Evolutionary conservation across 768 basidiomycete species (phyloP).

Genomic region (Glaciozyma martinii): DNA sequence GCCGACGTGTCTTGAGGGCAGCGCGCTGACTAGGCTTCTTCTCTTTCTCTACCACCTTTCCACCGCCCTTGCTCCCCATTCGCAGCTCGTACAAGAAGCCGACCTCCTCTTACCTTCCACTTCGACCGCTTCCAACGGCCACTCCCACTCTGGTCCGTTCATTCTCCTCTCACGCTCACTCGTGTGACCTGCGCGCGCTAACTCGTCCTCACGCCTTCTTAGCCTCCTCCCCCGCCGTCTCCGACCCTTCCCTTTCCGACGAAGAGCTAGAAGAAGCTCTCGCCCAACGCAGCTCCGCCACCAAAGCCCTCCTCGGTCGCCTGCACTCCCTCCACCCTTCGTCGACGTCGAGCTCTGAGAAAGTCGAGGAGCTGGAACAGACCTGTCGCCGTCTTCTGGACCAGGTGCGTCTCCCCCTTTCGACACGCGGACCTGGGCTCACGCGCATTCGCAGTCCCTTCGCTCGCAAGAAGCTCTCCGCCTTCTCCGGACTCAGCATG

Average conservation of each 20-base stretch:
- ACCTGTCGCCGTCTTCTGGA: constrained; percentile 10
- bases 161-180: neutral
- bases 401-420: constrained; percentile 1
- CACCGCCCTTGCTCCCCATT: too few relatives aligned
- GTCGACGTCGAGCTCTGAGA: neutral
- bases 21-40: too few relatives aligned
- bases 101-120: neutral
- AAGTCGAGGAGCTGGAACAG: constrained; percentile 8
- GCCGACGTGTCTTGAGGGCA: too few relatives aligned
- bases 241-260: constrained; percentile 11
- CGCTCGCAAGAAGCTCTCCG: constrained; percentile 26
- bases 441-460: constrained; percentile 6
- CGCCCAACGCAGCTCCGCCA: constrained; percentile 11
- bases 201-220: too few relatives aligned
- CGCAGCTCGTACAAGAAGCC: constrained; percentile 6
- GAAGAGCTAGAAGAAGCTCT: constrained; percentile 20
- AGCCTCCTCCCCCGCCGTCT: constrained; percentile 5
- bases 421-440: neutral
- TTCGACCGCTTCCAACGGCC: neutral
- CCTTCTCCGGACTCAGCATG: constrained; percentile 30
- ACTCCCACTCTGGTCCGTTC: neutral
- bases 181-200: neutral
- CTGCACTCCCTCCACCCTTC: constrained; percentile 14
- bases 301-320: constrained; percentile 14
- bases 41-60: neutral